Conservation (phyloP, 2,329 filamentous ascomycete genomes). For the Clathrospora elynae region DNA sequence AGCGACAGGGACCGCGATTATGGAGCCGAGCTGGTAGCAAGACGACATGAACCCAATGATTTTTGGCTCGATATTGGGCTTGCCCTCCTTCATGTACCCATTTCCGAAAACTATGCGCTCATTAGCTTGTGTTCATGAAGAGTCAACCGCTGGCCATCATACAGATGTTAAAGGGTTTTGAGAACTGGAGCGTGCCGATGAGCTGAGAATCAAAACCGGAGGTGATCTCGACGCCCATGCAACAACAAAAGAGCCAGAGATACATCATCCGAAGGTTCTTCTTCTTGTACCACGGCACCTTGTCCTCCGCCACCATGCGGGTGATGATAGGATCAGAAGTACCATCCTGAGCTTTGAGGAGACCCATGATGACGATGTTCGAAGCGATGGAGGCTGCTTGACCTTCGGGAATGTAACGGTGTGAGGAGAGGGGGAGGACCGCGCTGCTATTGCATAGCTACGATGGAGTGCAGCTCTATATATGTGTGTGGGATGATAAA, state of each 20-base stretch:
- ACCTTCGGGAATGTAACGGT: slow-evolving; percentile 12
- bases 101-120: slow-evolving; percentile 36
- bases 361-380: slow-evolving; percentile 31
- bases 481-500: too few relatives aligned
- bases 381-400: slow-evolving; percentile 17
- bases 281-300: slow-evolving; percentile 52
- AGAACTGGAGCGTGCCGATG: slow-evolving; percentile 47
- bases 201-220: slow-evolving; percentile 48
- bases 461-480: too few relatives aligned
- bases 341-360: slow-evolving; percentile 31
- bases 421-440: too few relatives aligned
- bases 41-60: slow-evolving; percentile 45
- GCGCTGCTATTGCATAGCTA: too few relatives aligned
- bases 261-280: slow-evolving; percentile 48
- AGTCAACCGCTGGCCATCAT: not conserved
- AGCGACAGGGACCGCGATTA: slow-evolving; percentile 41
- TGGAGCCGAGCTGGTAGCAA: slow-evolving; percentile 45
- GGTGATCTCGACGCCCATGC: slow-evolving; percentile 49
- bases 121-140: slow-evolving; percentile 10
- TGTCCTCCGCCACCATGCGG: slow-evolving; percentile 51
- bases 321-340: slow-evolving; percentile 51
- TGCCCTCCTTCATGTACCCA: slow-evolving; percentile 27
- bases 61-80: slow-evolving; percentile 29
- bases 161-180: slow-evolving; percentile 43
- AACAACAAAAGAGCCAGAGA: slow-evolving; percentile 44